Evolutionary conservation across 352 stramenopile genomes (phyloP), one percentile per base, ranked within the genome.

Genomic region (Pythium insidiosum): DNA sequence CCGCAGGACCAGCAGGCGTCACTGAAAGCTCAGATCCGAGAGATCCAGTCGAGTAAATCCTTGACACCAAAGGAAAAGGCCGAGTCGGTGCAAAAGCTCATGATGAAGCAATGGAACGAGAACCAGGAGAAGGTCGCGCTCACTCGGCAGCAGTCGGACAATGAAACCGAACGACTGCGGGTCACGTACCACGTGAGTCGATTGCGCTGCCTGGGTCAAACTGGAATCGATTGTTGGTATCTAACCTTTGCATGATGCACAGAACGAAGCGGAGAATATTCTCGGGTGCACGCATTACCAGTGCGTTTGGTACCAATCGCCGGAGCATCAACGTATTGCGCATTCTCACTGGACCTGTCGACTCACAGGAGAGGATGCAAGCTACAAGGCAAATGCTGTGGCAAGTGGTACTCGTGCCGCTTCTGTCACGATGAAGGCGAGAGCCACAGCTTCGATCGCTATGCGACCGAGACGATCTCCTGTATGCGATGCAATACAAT

Each of bases 401-500:
- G 76, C 29, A 77, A 83, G 41, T 88, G 90, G 67, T 96, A 95
- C 47, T 74, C 77, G 6, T 97, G 88, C 43, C 68, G 85, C 6
- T 92, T 96, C 49, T 97, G 88, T 57, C 87, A 96, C 28, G 73
- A 88, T 37, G 75, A 87, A 38, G 74, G 71, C 28, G 69, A 97
- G 29, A 94, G 80, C 34, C 84, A 97, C 40, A 47, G 76, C 20
- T 93, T 97, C 49, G 93, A 99, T 63, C 73, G 95, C 18, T 98
- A 98, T 50, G 66, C 89, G 31, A 94, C 96, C 13, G 91, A 88
- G 20, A 84, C 91, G 58, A 94, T 98, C 50, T 87, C 93, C 25
- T 99, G 95, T 64, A 97, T 98, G 90, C 80, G 61, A 25, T 96
- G 88, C 55, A 52, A 76, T 16, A 88, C 80, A 2, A 45, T 82